A percentile compares a stretch with the other conserved stretches of the same genome.
Conservation (phyloP, 108 stramenopile species). For the Nitzschia palea region DNA sequence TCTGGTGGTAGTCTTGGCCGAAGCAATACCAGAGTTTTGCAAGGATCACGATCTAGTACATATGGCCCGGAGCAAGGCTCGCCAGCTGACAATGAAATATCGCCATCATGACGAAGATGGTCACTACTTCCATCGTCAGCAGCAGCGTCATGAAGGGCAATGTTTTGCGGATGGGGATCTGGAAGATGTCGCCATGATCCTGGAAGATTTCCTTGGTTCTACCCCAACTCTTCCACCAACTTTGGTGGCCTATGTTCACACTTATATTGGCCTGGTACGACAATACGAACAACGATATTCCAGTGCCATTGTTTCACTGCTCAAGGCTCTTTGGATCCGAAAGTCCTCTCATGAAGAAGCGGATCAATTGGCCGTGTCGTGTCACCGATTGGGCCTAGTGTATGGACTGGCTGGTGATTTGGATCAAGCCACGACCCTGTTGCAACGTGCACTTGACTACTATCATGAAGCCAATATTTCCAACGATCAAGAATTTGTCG, state of each 20-base stretch:
- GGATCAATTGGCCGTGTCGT: background rate
- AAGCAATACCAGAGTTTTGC: background rate
- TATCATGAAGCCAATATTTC: background rate
- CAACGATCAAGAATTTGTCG: background rate
- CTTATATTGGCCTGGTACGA: conserved; percentile 20
- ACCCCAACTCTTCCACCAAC: background rate
- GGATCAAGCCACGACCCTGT: background rate
- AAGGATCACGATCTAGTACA: background rate
- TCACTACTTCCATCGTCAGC: background rate
- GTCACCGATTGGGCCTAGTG: conserved; percentile 5
- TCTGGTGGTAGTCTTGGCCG: background rate
- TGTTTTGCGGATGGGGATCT: background rate
- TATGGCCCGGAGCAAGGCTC: background rate
- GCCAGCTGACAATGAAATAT: background rate
- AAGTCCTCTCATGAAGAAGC: background rate
- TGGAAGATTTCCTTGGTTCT: background rate
- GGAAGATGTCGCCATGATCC: background rate
- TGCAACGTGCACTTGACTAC: background rate
- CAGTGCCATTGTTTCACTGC: background rate
- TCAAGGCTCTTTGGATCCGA: conserved; percentile 8
- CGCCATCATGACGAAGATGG: too few relatives aligned
- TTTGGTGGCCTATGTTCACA: conserved; percentile 17
- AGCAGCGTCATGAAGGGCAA: background rate
- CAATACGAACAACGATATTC: conserved; percentile 6
- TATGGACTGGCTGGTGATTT: conserved; percentile 4